Percentiles rank a stretch among this genome's conserved stretches.
Evolutionary conservation across 768 basidiomycete species (phyloP).

Genomic region (Stropharia rugosoannulata): DNA sequence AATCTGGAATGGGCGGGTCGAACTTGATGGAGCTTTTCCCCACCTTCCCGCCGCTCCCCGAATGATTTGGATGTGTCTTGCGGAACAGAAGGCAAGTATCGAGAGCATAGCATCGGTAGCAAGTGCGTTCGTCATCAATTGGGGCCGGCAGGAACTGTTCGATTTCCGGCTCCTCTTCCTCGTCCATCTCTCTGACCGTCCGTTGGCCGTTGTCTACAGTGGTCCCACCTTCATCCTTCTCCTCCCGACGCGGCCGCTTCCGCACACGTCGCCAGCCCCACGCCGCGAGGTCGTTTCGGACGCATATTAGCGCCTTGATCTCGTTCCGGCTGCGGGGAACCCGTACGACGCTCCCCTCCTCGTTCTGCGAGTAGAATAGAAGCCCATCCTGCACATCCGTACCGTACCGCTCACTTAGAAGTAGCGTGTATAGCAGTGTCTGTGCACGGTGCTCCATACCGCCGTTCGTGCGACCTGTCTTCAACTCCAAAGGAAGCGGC

Average conservation of each 20-base stretch:
- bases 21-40: not conserved
- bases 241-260: slow-evolving; percentile 8
- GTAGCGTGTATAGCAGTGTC: slow-evolving; percentile 93
- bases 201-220: slow-evolving; percentile 4
- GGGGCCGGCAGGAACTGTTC: slow-evolving; percentile 82
- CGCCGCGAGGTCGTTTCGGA: slow-evolving; percentile 81
- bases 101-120: slow-evolving; percentile 77
- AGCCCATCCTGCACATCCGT: slow-evolving; percentile 78
- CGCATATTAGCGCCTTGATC: slow-evolving; percentile 75
- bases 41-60: not conserved
- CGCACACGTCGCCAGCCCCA: slow-evolving; percentile 61
- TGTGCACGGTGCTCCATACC: slow-evolving; percentile 96
- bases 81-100: slow-evolving; percentile 96
- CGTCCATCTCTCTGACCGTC: not conserved
- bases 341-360: slow-evolving; percentile 65
- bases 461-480: slow-evolving; percentile 77
- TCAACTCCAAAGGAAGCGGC: slow-evolving; percentile 89
- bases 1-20: slow-evolving; percentile 32
- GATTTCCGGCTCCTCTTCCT: slow-evolving; percentile 16
- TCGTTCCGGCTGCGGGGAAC: slow-evolving; percentile 84
- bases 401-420: slow-evolving; percentile 90
- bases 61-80: slow-evolving; percentile 40
- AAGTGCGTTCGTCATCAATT: slow-evolving; percentile 77
- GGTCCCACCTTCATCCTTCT: slow-evolving; percentile 15
- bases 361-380: slow-evolving; percentile 92